These are phyloP conservation scores for Haplographium delicatum DNA, from an alignment of 495 filamentous ascomycete species.

Conservation along the genomic window DNA sequence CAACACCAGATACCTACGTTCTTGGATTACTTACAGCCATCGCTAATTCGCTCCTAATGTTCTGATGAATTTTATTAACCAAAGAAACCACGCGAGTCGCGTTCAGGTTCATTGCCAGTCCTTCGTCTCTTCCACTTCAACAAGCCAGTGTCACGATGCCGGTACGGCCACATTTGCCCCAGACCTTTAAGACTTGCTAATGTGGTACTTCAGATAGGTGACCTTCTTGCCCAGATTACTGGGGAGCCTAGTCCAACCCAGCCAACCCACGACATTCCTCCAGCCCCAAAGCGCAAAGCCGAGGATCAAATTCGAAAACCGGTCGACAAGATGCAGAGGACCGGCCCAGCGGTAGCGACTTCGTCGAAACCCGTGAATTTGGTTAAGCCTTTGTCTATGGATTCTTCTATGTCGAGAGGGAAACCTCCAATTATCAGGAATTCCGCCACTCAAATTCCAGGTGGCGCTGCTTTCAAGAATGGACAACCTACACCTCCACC, in stretches of 20 bases:
- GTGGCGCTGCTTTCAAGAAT: slow-evolving; percentile 14
- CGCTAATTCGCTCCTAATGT: neutral
- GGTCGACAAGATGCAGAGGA: slow-evolving; percentile 28
- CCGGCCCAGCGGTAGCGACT: slow-evolving; percentile 12
- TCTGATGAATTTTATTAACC: slow-evolving; percentile 6
- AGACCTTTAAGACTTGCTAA: neutral
- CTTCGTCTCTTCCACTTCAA: neutral
- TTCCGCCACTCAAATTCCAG: neutral
- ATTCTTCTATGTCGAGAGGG: slow-evolving; percentile 27
- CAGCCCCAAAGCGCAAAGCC: slow-evolving; percentile 44
- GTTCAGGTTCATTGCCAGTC: slow-evolving; percentile 3
- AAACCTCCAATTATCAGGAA: slow-evolving; percentile 22
- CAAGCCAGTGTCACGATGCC: slow-evolving; percentile 18
- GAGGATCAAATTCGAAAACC: slow-evolving; percentile 37
- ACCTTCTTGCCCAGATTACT: slow-evolving; percentile 50
- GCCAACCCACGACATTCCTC: slow-evolving; percentile 18
- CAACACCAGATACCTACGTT: neutral
- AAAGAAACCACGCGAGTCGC: slow-evolving; percentile 6
- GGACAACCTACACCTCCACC: slow-evolving; percentile 21
- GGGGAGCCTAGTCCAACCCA: slow-evolving; percentile 38
- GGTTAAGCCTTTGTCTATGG: slow-evolving; percentile 23
- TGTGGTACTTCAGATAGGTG: slow-evolving; percentile 35
- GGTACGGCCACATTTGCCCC: slow-evolving; percentile 10
- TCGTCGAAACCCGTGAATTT: slow-evolving; percentile 27
- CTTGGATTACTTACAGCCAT: neutral